Evolutionary conservation across 2,329 filamentous ascomycete species (phyloP).

Genomic region (Colletotrichum sp.): DNA sequence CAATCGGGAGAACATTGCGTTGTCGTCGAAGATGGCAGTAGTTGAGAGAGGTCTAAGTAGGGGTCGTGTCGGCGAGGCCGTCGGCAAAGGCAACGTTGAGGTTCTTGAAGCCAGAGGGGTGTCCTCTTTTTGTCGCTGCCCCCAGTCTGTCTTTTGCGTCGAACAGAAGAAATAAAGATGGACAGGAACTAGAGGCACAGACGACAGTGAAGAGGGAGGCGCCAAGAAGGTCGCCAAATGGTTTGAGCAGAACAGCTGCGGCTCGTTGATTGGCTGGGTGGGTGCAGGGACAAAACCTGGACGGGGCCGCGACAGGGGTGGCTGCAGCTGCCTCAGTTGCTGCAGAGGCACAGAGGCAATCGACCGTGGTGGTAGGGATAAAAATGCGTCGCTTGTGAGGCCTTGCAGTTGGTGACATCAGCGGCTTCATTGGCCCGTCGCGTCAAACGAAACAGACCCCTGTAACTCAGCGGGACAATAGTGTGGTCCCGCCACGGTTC

Average conservation of each 20-base stretch:
- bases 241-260: neutral
- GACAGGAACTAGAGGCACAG: neutral
- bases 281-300: neutral
- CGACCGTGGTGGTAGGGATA: neutral
- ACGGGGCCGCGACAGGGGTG: neutral
- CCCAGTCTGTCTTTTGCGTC: neutral
- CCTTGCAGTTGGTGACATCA: slow-evolving; percentile 35
- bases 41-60: neutral
- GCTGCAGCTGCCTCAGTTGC: slow-evolving; percentile 8
- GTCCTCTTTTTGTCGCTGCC: neutral
- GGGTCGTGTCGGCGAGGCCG: neutral
- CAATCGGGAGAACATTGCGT: neutral
- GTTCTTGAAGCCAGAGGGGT: neutral
- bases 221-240: slow-evolving; percentile 1
- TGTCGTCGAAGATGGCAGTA: neutral
- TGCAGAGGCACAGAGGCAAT: slow-evolving; percentile 3
- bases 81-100: neutral
- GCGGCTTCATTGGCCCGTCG: slow-evolving; percentile 35
- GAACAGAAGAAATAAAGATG: neutral
- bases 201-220: neutral
- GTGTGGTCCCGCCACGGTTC: slow-evolving; percentile 1
- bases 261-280: slow-evolving; percentile 14
- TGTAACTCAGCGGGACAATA: slow-evolving; percentile 7
- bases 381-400: neutral
- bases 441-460: slow-evolving; percentile 22